These are phyloP conservation scores for Spathaspora hagerdaliae DNA, from an alignment of 805 yeast genomes.

Conservation along the genomic window DNA sequence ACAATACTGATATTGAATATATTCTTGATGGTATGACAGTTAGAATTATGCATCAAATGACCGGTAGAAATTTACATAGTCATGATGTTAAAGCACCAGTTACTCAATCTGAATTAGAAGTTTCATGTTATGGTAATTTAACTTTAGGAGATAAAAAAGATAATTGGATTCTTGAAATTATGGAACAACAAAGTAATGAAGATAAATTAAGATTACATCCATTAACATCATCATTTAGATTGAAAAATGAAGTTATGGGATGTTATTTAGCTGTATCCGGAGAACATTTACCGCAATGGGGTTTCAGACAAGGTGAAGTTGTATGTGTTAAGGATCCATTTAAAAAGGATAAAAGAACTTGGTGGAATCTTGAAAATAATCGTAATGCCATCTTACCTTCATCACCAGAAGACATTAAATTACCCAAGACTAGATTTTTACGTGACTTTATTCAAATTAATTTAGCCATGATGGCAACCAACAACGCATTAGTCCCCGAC, in stretches of 20 bases:
- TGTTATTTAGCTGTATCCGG: slow-evolving; percentile 90
- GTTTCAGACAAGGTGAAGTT: slow-evolving; percentile 96
- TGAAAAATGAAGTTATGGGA: slow-evolving; percentile 61
- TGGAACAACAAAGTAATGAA: slow-evolving; percentile 53
- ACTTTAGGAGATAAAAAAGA: slow-evolving; percentile 67
- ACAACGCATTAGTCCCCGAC: slow-evolving; percentile 79
- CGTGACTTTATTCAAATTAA: slow-evolving; percentile 69
- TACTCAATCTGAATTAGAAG: slow-evolving; percentile 52
- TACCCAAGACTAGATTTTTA: slow-evolving; percentile 72
- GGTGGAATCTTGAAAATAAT: slow-evolving; percentile 85
- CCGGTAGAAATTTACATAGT: slow-evolving; percentile 67
- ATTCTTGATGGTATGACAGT: slow-evolving; percentile 58
- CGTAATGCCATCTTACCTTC: slow-evolving; percentile 54
- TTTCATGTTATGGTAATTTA: slow-evolving; percentile 68
- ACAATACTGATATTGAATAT: slow-evolving; percentile 29
- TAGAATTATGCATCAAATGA: slow-evolving; percentile 58
- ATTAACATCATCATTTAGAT: slow-evolving; percentile 75
- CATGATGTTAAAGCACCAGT: slow-evolving; percentile 67
- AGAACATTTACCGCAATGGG: slow-evolving; percentile 86
- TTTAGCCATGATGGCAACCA: slow-evolving; percentile 79
- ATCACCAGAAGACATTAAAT: slow-evolving; percentile 56
- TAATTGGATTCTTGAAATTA: slow-evolving; percentile 72
- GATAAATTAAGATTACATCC: slow-evolving; percentile 64
- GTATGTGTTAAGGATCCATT: slow-evolving; percentile 69
- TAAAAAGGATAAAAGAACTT: slow-evolving; percentile 73